Percentiles rank a stretch among this genome's conserved stretches.
Evolutionary conservation across 495 filamentous ascomycete genomes (phyloP).

Genomic region (Penicillium bialowiezense): DNA sequence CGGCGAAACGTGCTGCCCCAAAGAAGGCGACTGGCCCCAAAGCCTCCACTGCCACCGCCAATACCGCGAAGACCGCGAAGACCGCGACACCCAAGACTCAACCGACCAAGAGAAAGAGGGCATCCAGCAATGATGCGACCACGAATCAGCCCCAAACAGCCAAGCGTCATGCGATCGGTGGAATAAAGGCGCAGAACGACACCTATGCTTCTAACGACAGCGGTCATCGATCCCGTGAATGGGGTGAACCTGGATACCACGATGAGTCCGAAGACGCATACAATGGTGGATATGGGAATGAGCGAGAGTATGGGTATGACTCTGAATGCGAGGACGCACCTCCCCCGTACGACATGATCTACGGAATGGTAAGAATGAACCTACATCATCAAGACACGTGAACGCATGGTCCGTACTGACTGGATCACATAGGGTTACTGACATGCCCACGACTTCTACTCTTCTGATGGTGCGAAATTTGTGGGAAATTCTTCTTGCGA

Average conservation of each 20-base stretch:
- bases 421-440: too few species aligned
- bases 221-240: too few species aligned
- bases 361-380: background rate
- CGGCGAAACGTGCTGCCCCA: background rate
- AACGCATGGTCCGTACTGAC: background rate
- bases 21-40: background rate
- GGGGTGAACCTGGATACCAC: too few species aligned
- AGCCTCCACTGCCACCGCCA: background rate
- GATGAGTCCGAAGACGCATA: too few species aligned
- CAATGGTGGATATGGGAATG: too few species aligned
- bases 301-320: background rate
- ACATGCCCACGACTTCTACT: too few species aligned
- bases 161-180: background rate
- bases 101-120: background rate
- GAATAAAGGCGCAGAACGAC: background rate
- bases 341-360: background rate
- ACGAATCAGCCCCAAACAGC: background rate
- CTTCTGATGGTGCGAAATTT: too few species aligned
- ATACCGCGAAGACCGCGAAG: background rate
- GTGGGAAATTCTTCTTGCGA: too few species aligned
- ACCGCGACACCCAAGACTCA: background rate
- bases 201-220: too few species aligned
- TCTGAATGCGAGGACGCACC: background rate
- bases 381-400: background rate
- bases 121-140: background rate